Conservation (phyloP, 2,329 filamentous ascomycete genomes). For the Simplicillium aogashimaense region DNA sequence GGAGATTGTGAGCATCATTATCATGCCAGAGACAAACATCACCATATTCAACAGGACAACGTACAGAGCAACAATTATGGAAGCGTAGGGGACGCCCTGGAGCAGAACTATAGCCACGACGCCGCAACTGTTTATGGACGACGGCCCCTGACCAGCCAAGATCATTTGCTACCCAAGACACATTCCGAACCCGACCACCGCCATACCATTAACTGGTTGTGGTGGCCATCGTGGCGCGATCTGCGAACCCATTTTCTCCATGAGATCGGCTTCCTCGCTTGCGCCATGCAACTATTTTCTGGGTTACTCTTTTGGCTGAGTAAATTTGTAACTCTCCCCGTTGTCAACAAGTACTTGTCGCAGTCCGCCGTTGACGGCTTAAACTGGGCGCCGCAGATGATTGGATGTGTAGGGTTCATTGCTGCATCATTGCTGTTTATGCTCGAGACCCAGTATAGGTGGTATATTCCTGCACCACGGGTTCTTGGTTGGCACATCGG, state of each 20-base stretch:
- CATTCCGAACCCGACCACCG: too few relatives aligned
- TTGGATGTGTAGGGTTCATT: constrained; percentile 54
- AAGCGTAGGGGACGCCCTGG: neutral
- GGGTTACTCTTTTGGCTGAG: constrained; percentile 51
- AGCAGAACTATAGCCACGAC: neutral
- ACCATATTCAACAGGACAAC: too few relatives aligned
- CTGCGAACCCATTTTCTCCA: constrained; percentile 19
- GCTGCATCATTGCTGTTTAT: constrained; percentile 50
- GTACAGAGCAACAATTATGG: too few relatives aligned
- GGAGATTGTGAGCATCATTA: constrained; percentile 1
- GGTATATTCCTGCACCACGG: constrained; percentile 47
- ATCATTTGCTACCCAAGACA: too few relatives aligned
- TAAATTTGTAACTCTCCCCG: constrained; percentile 27
- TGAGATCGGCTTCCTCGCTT: constrained; percentile 55
- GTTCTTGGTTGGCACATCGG: constrained; percentile 60
- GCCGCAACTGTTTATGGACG: too few relatives aligned
- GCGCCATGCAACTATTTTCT: constrained; percentile 42
- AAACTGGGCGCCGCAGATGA: constrained; percentile 50
- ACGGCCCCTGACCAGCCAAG: too few relatives aligned
- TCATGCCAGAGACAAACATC: neutral
- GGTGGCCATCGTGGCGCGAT: constrained; percentile 4
- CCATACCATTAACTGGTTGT: neutral
- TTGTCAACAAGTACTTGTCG: constrained; percentile 46
- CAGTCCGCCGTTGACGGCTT: constrained; percentile 36
- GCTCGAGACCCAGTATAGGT: constrained; percentile 54